Base-by-base conservation (phyloP, 108 stramenopile species). In the Tribonema minus region DNA sequence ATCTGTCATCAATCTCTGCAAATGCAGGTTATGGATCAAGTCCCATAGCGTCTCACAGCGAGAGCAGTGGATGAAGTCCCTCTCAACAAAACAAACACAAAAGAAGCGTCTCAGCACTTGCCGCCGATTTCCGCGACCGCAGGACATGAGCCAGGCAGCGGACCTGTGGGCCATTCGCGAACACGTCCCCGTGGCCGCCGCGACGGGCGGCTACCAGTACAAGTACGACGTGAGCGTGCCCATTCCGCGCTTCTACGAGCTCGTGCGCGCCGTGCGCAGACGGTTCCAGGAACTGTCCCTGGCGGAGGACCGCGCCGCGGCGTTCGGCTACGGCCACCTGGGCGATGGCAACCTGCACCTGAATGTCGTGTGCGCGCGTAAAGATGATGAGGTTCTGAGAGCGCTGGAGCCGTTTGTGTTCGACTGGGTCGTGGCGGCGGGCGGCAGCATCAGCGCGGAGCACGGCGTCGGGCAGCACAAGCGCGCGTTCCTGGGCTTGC, bases 361-460 rank as follows among this genome's bases (percentile, higher is more conserved):
- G 23, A 99, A 99, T 80, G 86, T 96, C 38, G 86, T 86, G n/a
- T 9, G 15, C 23, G 38, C 73, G 1, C 28, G 39, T 7, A 0
- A 64, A 12, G 26, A 37, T 33, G n/a, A 67, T 25, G 59, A 37
- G 28, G 68, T 87, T 25, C 35, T 63, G 25, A 67, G 27, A 5
- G 54, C 59, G 31, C 86, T 97, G 12, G 94, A 97, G 79, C 87
- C 88, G 7, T 83, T 82, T 26, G 77, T 98, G 33, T 91, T 92
- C 72, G 85, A 90, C 33, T 79, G 73, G 38, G 90, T 95, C 6
- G 58, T 81, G 60, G 66, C 71, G 58, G 73, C 86, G 15, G 85
- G 87, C n/a, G 97, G 97, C n/a, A 95, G 94, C 66, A 93, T 99
- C 31, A 93, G 92, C 29, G 98, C 98, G 5, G 98, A 99, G 85